A percentile compares a stretch with the other conserved stretches of the same genome.
These are phyloP conservation scores for Penicillium atrosanguineum DNA, from an alignment of 495 filamentous ascomycete genomes.

Conservation along the genomic window DNA sequence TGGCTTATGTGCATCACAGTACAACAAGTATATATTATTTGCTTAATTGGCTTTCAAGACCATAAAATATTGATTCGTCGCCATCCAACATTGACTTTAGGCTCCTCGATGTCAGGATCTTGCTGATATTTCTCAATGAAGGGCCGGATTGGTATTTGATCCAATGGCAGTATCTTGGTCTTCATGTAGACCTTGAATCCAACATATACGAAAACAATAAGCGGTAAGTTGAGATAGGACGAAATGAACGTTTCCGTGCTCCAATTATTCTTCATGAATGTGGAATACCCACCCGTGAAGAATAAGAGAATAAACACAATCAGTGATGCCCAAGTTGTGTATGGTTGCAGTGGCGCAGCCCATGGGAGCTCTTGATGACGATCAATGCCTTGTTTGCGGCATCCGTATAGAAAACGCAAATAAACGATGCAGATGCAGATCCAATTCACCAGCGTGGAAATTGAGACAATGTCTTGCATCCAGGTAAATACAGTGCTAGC, in stretches of 20 bases:
- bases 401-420: conserved; percentile 54
- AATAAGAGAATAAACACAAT: conserved; percentile 46
- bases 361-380: conserved; percentile 47
- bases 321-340: conserved; percentile 45
- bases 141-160: conserved; percentile 40
- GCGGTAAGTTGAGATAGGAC: conserved; percentile 47
- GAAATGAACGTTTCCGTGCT: conserved; percentile 29
- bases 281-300: conserved; percentile 26
- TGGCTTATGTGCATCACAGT: background rate
- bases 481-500: conserved; percentile 57
- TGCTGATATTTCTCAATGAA: conserved; percentile 23
- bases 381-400: conserved; percentile 45
- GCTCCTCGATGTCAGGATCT: conserved; percentile 21
- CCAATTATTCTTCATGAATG: conserved; percentile 53
- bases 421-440: conserved; percentile 51
- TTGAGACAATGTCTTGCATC: conserved; percentile 53
- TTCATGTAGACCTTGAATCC: conserved; percentile 54
- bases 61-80: conserved; percentile 22
- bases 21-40: background rate
- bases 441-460: conserved; percentile 55
- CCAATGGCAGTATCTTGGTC: conserved; percentile 51
- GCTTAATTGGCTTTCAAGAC: background rate
- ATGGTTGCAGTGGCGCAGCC: conserved; percentile 50
- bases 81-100: conserved; percentile 15
- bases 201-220: conserved; percentile 51